Evolutionary conservation across 2,329 filamentous ascomycete genomes (phyloP).

Genomic region (Verticillium nubilum): DNA sequence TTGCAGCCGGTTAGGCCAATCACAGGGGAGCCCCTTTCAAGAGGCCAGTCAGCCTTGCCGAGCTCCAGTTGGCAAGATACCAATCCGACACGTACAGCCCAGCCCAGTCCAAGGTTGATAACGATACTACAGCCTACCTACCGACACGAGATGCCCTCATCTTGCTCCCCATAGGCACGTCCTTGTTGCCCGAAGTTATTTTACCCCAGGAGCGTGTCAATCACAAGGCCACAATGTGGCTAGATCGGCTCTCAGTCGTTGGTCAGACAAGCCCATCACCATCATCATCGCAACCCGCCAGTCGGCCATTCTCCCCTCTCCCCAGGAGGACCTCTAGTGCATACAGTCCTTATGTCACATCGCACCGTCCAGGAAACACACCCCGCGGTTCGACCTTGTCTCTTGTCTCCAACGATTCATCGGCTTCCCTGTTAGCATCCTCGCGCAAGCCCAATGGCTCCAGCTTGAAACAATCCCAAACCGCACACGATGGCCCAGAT

Average conservation of each 20-base stretch:
- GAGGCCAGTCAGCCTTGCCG: constrained; percentile 1
- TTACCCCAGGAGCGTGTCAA: background rate
- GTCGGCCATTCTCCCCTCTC: constrained; percentile 67
- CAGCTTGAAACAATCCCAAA: constrained; percentile 54
- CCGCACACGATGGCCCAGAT: constrained; percentile 52
- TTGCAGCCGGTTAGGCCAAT: background rate
- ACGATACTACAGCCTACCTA: background rate
- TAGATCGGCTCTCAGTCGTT: constrained; percentile 62
- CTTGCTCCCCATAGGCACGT: background rate
- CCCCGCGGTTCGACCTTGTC: constrained; percentile 75
- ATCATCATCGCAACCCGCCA: constrained; percentile 44
- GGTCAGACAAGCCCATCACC: constrained; percentile 59
- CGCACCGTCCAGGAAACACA: constrained; percentile 60
- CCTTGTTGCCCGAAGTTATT: background rate
- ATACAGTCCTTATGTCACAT: constrained; percentile 63
- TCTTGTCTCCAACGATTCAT: constrained; percentile 71
- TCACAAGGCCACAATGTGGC: constrained; percentile 63
- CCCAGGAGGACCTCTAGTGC: constrained; percentile 62
- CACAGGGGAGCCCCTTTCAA: background rate
- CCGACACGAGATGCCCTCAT: background rate
- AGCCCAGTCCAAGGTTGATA: background rate
- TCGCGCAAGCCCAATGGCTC: constrained; percentile 63
- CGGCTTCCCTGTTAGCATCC: constrained; percentile 64
- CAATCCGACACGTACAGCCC: background rate
- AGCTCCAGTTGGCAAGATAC: background rate